Evolutionary conservation across 2,329 filamentous ascomycete species (phyloP).

Genomic region (Colletotrichum musae): DNA sequence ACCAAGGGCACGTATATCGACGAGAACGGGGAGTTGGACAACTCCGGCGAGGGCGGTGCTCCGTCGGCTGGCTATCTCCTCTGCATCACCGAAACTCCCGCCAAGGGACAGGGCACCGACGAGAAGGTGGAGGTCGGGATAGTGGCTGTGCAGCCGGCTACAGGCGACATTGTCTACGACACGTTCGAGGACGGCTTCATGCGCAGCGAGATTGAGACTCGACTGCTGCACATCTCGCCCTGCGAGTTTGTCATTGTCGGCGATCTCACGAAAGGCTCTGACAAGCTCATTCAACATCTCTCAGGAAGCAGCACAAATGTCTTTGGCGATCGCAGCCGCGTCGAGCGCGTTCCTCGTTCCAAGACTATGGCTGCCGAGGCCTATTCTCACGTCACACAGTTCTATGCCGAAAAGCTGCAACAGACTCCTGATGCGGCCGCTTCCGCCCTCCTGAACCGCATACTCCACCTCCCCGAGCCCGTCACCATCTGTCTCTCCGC

Average conservation of each 20-base stretch:
- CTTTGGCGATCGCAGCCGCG: constrained; percentile 89
- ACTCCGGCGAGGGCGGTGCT: constrained; percentile 61
- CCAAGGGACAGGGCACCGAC: constrained; percentile 85
- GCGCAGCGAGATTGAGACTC: constrained; percentile 94
- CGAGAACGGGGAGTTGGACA: constrained; percentile 85
- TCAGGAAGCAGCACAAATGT: constrained; percentile 92
- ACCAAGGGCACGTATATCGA: constrained; percentile 99
- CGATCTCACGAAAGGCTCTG: constrained; percentile 88
- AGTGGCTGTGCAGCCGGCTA: constrained; percentile 94
- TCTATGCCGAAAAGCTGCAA: constrained; percentile 91
- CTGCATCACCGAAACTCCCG: constrained; percentile 88
- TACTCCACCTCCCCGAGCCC: constrained; percentile 85
- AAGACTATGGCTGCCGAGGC: constrained; percentile 89
- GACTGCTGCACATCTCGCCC: constrained; percentile 94
- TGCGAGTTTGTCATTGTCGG: constrained; percentile 96
- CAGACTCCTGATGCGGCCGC: constrained; percentile 55
- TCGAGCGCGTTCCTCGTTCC: constrained; percentile 82
- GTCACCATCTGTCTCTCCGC: constrained; percentile 94
- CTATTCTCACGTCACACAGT: constrained; percentile 90
- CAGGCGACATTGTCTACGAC: constrained; percentile 96
- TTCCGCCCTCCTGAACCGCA: constrained; percentile 83
- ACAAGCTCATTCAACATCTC: constrained; percentile 92
- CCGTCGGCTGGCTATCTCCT: constrained; percentile 88
- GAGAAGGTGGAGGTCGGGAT: constrained; percentile 95
- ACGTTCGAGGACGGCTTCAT: constrained; percentile 98